A percentile compares a stretch with the other conserved stretches of the same genome.
Evolutionary conservation across 306 rosid genomes (phyloP).

Genomic region (Vigna angularis): DNA sequence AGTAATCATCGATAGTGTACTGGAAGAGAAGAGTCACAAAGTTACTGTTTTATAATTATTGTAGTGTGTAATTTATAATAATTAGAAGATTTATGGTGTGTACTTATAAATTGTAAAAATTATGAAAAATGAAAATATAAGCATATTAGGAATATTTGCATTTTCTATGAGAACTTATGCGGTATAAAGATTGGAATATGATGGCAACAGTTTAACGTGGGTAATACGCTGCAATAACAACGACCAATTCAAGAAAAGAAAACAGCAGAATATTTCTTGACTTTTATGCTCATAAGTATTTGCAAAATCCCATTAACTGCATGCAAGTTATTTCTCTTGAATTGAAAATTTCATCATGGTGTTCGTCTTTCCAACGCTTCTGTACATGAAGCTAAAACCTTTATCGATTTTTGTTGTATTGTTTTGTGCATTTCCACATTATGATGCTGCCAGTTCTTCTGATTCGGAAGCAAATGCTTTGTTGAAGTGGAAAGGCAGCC

Average conservation of each 20-base stretch:
- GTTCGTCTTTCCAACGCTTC: neutral
- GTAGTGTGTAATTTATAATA: no score
- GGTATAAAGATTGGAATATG: no score
- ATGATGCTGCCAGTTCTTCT: neutral
- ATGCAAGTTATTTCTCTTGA: neutral
- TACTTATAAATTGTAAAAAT: no score
- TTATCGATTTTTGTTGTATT: neutral
- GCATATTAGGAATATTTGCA: no score
- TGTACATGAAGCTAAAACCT: neutral
- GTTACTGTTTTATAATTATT: no score
- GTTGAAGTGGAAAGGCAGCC: constrained; percentile 32
- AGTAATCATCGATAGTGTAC: no score
- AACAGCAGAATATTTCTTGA: neutral
- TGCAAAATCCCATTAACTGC: neutral
- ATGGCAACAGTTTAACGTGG: no score
- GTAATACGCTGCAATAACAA: no score
- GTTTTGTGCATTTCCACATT: neutral
- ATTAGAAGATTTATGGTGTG: no score
- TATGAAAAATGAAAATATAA: no score
- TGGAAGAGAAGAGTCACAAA: no score
- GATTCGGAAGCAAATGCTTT: constrained; percentile 27
- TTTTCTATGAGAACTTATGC: no score
- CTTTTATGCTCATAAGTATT: neutral
- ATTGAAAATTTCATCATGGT: neutral
- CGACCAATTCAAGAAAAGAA: neutral